Evolutionary conservation across 2,329 filamentous ascomycete species (phyloP).

Genomic region (Arthroderma uncinatum): DNA sequence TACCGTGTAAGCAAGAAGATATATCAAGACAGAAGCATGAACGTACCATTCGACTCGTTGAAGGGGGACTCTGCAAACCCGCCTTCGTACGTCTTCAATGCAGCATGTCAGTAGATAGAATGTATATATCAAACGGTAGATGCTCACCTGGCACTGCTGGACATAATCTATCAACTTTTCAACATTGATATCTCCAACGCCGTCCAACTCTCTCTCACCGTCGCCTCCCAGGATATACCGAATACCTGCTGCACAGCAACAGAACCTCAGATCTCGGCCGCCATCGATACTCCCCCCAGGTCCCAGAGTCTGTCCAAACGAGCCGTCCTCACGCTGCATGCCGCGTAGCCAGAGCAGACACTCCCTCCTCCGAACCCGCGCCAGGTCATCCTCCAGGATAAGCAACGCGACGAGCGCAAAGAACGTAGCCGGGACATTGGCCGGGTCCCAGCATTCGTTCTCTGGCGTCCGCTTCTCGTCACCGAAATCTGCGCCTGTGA

Average conservation of each 20-base stretch:
- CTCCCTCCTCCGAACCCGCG: constrained; percentile 53
- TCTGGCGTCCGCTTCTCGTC: constrained; percentile 37
- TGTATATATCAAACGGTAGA: not conserved
- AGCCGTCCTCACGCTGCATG: constrained; percentile 73
- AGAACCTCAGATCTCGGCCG: constrained; percentile 75
- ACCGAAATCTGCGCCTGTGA: constrained; percentile 55
- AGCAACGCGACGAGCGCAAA: constrained; percentile 72
- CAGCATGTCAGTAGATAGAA: constrained; percentile 12
- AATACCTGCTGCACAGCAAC: constrained; percentile 70
- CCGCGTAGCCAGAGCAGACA: constrained; percentile 62
- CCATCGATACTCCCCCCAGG: constrained; percentile 55
- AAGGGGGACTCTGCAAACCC: constrained; percentile 68
- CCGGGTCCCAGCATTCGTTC: constrained; percentile 55
- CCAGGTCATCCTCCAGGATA: constrained; percentile 52
- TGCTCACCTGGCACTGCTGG: constrained; percentile 47
- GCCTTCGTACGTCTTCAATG: constrained; percentile 62
- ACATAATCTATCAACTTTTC: constrained; percentile 60
- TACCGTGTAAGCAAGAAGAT: not conserved
- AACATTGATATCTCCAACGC: constrained; percentile 63
- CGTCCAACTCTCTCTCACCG: constrained; percentile 41
- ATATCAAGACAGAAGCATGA: not conserved
- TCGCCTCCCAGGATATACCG: constrained; percentile 68
- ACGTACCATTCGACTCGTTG: constrained; percentile 70
- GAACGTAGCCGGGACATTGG: constrained; percentile 77
- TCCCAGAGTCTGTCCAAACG: constrained; percentile 73